phyloP scores from a whole-genome alignment of 176 grass and related monocot genomes.

The Carex parvula region DNA sequence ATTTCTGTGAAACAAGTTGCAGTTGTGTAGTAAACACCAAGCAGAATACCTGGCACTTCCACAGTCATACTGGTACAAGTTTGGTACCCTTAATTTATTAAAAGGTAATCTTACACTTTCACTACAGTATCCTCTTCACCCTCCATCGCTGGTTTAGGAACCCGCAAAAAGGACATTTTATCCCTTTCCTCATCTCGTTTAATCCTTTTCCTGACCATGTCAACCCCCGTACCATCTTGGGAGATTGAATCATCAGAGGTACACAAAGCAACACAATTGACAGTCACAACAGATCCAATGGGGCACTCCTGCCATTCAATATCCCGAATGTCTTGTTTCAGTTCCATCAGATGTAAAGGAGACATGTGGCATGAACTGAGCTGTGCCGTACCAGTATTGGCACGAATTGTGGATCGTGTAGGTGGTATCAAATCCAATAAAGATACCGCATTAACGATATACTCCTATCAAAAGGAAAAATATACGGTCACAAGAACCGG shows the following conservation, averaged over 20 bases:
- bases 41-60: no score
- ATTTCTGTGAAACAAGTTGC: no score
- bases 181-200: background rate
- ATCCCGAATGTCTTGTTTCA: background rate
- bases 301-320: conserved; percentile 23
- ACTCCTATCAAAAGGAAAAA: background rate
- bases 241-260: no score
- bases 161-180: background rate
- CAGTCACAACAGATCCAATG: background rate
- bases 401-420: background rate
- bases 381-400: background rate
- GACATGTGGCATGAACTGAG: no score
- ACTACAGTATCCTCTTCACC: no score
- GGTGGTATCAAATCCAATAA: background rate
- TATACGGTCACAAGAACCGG: no score
- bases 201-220: background rate
- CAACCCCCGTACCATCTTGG: background rate
- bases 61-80: no score
- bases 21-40: no score
- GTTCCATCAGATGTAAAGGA: background rate
- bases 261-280: background rate
- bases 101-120: no score
- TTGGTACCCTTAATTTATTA: no score
- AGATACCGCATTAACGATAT: background rate
- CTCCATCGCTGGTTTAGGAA: no score